These are phyloP conservation scores for Bauhinia variegata DNA, from an alignment of 306 rosid genomes.

Conservation along the genomic window DNA sequence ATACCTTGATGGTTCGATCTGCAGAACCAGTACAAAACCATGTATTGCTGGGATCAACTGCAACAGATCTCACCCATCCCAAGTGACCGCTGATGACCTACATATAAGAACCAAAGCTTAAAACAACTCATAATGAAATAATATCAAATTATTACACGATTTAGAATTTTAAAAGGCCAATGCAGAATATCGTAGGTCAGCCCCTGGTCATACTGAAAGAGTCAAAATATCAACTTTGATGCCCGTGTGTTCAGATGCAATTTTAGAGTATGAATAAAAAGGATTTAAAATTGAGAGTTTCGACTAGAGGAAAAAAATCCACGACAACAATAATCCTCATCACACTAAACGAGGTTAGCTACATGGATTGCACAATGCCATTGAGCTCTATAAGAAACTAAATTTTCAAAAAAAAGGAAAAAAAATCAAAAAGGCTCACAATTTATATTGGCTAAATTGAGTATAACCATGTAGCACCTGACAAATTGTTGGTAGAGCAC, in stretches of 20 bases:
- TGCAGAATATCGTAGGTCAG: background rate
- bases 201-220: constrained; percentile 10
- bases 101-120: constrained; percentile 31
- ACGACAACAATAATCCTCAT: too few species aligned
- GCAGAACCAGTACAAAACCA: constrained; percentile 99
- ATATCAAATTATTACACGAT: constrained; percentile 22
- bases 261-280: background rate
- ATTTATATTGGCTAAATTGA: constrained; percentile 6
- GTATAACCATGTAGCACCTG: constrained; percentile 19
- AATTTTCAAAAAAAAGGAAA: too few species aligned
- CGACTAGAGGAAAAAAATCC: too few species aligned
- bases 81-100: constrained; percentile 98
- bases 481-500: constrained; percentile 27
- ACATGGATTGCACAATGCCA: too few species aligned
- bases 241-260: background rate
- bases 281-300: constrained; percentile 16
- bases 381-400: too few species aligned
- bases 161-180: constrained; percentile 18
- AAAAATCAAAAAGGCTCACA: constrained; percentile 11
- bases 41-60: constrained; percentile 94
- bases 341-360: too few species aligned
- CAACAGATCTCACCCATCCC: constrained; percentile 98
- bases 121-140: constrained; percentile 6
- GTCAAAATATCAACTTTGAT: constrained; percentile 19
- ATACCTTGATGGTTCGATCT: constrained; percentile 99